phyloP scores from a whole-genome alignment of 257 asterid genomes.

The Solanum chilense region DNA sequence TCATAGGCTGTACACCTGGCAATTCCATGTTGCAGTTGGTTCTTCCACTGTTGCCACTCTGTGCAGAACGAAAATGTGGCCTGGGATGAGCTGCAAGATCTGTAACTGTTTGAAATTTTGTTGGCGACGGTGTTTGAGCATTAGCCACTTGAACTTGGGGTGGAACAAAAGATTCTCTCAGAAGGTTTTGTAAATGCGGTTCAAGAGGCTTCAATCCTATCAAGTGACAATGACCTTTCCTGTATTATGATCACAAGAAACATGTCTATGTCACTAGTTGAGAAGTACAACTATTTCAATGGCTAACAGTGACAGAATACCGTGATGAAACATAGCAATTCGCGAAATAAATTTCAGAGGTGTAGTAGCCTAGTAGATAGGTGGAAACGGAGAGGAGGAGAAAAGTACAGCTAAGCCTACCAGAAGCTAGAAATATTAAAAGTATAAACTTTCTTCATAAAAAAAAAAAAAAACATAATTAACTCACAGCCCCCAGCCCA shows the following conservation, averaged over 20 bases:
- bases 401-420: background rate
- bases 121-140: conserved; percentile 11
- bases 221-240: conserved; percentile 64
- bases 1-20: conserved; percentile 15
- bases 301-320: background rate
- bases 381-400: background rate
- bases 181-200: conserved; percentile 7
- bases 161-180: conserved; percentile 12
- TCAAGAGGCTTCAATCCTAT: conserved; percentile 41
- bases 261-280: background rate
- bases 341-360: background rate
- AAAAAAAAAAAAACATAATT: no score
- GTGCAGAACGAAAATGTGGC: conserved; percentile 19
- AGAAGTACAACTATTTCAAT: background rate
- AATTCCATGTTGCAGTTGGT: conserved; percentile 7
- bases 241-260: conserved; percentile 14
- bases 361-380: background rate
- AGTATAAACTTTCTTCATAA: background rate
- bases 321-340: background rate
- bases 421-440: background rate
- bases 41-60: conserved; percentile 12
- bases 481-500: background rate
- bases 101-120: conserved; percentile 1
- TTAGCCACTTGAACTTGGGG: conserved; percentile 27
- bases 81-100: conserved; percentile 19